phyloP scores from a whole-genome alignment of 768 basidiomycete species.

The Auriscalpium microsporum region DNA sequence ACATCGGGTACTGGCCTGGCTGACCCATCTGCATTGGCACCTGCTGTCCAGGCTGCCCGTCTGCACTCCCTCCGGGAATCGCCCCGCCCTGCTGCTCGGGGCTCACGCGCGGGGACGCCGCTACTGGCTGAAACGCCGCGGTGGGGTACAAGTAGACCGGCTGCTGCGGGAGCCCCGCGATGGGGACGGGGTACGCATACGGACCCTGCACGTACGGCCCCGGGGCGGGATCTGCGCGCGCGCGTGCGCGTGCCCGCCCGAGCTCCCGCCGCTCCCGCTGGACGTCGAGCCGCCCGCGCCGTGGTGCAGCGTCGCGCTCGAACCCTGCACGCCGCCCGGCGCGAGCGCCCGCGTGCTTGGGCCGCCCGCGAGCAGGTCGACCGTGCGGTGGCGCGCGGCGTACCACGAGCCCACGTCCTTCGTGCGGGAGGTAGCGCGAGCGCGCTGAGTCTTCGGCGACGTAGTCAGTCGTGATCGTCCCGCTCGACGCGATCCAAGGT shows the following conservation, averaged over 20 bases:
- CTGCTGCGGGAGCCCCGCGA: constrained; percentile 3
- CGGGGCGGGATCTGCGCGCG: constrained; percentile 1
- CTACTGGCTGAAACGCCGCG: neutral
- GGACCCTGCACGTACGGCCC: neutral
- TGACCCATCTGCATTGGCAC: neutral
- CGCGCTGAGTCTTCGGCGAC: constrained; percentile 7
- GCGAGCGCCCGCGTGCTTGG: constrained; percentile 1
- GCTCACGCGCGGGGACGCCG: neutral
- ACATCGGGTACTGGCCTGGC: neutral
- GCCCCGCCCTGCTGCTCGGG: neutral
- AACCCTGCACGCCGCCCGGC: neutral
- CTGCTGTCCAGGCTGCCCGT: constrained; percentile 1
- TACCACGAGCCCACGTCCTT: constrained; percentile 11
- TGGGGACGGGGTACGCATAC: constrained; percentile 6
- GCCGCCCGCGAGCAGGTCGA: constrained; percentile 9
- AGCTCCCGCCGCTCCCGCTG: neutral
- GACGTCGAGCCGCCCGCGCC: neutral
- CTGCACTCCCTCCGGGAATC: neutral
- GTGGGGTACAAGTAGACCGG: constrained; percentile 10
- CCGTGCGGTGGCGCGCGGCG: constrained; percentile 3
- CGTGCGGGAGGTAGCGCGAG: neutral
- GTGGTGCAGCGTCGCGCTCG: neutral
- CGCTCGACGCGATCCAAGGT: constrained; percentile 11
- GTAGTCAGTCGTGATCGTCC: constrained; percentile 10
- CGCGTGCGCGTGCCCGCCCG: constrained; percentile 1